phyloP scores from a whole-genome alignment of 192 early-diverging fungal genomes.

The Coemansia sp. region DNA sequence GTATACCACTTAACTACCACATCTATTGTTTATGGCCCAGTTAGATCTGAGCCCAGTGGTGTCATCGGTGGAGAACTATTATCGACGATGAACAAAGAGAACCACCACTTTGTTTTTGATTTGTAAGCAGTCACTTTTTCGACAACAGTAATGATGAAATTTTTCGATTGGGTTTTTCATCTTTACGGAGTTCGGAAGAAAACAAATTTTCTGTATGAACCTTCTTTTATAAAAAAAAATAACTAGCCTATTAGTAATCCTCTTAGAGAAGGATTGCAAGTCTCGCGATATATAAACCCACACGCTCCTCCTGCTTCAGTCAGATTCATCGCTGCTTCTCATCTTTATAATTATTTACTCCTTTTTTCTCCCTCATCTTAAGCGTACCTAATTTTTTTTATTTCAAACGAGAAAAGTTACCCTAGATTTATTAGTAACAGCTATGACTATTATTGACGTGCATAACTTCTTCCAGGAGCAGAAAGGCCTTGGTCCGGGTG shows the following conservation, averaged over 20 bases:
- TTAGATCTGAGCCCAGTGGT: not conserved
- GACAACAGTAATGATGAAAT: not conserved
- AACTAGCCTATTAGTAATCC: not conserved
- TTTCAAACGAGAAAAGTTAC: not conserved
- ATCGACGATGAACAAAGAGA: not conserved
- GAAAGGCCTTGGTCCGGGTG: slow-evolving; percentile 27
- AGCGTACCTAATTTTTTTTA: not conserved
- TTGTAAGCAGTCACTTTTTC: not conserved
- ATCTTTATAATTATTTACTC: too few species aligned
- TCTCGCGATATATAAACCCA: too few species aligned
- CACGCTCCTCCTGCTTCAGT: too few species aligned
- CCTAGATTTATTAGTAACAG: not conserved
- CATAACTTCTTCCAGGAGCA: slow-evolving; percentile 39
- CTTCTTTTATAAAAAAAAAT: not conserved
- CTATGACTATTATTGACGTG: slow-evolving; percentile 10
- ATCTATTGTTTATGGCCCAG: not conserved
- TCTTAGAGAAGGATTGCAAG: not conserved
- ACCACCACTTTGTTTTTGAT: not conserved
- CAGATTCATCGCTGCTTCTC: too few species aligned
- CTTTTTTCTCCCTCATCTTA: not conserved
- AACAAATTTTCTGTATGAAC: not conserved
- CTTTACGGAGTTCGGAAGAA: not conserved
- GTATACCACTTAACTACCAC: too few species aligned
- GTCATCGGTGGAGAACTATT: not conserved
- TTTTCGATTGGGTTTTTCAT: not conserved